Base-by-base conservation (phyloP, 208 protist genomes). In the Crithidia sp. region DNA sequence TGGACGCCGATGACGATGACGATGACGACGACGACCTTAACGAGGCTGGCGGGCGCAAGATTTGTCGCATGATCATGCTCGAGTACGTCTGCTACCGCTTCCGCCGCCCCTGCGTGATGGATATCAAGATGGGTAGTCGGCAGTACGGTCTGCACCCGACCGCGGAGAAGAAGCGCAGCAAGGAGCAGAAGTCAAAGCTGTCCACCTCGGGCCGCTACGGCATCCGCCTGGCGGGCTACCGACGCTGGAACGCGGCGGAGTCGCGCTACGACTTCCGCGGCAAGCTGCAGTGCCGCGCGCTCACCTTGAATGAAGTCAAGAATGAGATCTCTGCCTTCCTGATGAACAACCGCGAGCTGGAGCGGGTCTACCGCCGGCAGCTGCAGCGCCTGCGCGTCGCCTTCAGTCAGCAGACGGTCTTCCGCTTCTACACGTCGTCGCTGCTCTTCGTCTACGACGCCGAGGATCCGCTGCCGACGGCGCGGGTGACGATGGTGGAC, bases 371-470 rank as follows among this genome's bases (percentile, higher is more conserved):
- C 58, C 62, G 72, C 2, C 28, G 58, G n/a, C 85, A 93, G 52
- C 67, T 96, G 16, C 67, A 84, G 63, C 63, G 76, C 7, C 73
- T 96, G 41, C 79, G 84, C 9, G 77, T 65, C 9, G 81, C 79
- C 40, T 95, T 96, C 69, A 63, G 71, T 40, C 66, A 85, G 67
- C 87, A 95, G 54, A 82, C 74, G 8, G 82, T 85, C 54, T 93
- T 88, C 56, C 86, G 87, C 64, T 94, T 96, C 71, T 96, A 87
- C 78, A 96, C 92, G 16, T 96, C 92, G 16, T 96, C 92, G 43
- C 68, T 96, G 60, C 69, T 96, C 57, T 92, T 96, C 81, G 86
- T 96, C 37, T 96, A 94, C 77, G 92, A 96, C 73, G 87, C 84
- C 13, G 87, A 81, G 28, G 62, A 76, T 13, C 86, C 92, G 19